Conservation (phyloP, 1,139 yeast species). For the Lipomyces yarrowii region DNA sequence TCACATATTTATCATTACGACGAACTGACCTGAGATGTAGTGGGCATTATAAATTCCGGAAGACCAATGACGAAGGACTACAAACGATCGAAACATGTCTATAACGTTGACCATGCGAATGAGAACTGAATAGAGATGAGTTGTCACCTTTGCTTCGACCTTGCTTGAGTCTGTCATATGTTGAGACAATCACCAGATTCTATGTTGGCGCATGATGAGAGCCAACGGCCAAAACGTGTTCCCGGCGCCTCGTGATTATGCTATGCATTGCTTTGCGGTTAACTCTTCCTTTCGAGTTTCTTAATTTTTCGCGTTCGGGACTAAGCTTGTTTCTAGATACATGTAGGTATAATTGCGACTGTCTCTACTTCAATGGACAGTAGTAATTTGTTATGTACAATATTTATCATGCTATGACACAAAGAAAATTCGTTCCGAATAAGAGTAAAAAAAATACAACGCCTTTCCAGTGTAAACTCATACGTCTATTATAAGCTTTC, state of each 20-base stretch:
- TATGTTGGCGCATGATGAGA: background rate
- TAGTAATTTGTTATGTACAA: background rate
- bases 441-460: background rate
- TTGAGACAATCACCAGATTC: background rate
- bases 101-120: constrained; percentile 10
- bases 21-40: constrained; percentile 16
- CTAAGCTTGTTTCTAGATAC: background rate
- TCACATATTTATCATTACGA: background rate
- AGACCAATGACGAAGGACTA: constrained; percentile 31
- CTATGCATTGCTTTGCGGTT: background rate
- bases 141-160: constrained; percentile 3
- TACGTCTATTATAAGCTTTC: constrained; percentile 13
- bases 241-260: background rate
- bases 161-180: background rate
- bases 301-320: background rate
- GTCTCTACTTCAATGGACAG: background rate
- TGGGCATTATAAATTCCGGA: constrained; percentile 39
- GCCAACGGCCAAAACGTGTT: background rate
- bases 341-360: background rate
- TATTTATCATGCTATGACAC: background rate
- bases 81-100: constrained; percentile 25
- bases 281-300: background rate
- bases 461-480: background rate
- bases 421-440: background rate
- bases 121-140: constrained; percentile 9